A percentile compares a stretch with the other conserved stretches of the same genome.
phyloP scores from a whole-genome alignment of 768 basidiomycete species.

The Pleurotus platypus region DNA sequence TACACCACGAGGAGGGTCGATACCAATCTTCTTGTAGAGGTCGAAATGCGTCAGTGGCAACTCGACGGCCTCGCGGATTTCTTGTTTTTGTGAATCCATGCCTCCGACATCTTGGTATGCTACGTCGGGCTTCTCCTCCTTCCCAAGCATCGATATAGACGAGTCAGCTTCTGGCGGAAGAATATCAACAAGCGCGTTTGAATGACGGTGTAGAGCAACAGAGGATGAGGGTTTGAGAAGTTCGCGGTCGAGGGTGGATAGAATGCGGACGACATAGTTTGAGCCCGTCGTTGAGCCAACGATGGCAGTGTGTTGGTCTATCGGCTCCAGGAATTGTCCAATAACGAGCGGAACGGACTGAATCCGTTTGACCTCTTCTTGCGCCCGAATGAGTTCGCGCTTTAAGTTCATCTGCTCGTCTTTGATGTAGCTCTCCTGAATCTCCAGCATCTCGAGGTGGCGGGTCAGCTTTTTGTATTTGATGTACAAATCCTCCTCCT shows the following conservation, averaged over 20 bases:
- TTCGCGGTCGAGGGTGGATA: conserved; percentile 96
- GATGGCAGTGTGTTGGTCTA: conserved; percentile 95
- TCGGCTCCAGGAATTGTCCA: conserved; percentile 98
- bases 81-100: conserved; percentile 97
- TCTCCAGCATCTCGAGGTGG: conserved; percentile 93
- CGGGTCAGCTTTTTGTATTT: conserved; percentile 96
- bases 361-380: conserved; percentile 99
- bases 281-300: conserved; percentile 97
- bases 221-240: conserved; percentile 95
- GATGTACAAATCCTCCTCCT: conserved; percentile 91
- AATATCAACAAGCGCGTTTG: conserved; percentile 97
- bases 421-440: conserved; percentile 96
- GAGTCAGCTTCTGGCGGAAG: conserved; percentile 98
- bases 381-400: conserved; percentile 95
- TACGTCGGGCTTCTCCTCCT: conserved; percentile 94
- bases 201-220: conserved; percentile 98
- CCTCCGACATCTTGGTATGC: conserved; percentile 94
- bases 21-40: conserved; percentile 98
- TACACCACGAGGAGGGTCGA: conserved; percentile 97
- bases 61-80: conserved; percentile 98
- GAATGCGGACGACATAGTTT: conserved; percentile 96
- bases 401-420: conserved; percentile 98
- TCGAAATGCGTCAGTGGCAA: conserved; percentile 96
- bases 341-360: conserved; percentile 98
- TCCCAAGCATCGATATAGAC: conserved; percentile 90